Conservation (phyloP, 2,329 filamentous ascomycete genomes). For the Pezicula neosporulosa region DNA sequence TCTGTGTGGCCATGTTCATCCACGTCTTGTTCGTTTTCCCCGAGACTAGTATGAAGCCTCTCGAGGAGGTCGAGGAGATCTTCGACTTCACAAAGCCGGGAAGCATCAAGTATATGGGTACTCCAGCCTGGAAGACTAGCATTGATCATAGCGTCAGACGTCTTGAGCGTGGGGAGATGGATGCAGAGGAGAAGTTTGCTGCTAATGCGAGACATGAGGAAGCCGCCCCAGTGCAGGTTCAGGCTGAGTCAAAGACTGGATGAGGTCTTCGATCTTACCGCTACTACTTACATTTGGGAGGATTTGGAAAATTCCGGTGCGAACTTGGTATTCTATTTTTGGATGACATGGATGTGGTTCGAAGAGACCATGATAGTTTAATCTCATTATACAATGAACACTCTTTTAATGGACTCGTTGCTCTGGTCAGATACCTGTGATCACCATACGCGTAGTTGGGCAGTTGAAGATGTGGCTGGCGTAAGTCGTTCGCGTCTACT, state of each 20-base stretch:
- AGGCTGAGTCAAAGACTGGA: too few species aligned
- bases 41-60: conserved; percentile 51
- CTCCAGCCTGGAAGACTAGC: conserved; percentile 24
- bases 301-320: too few species aligned
- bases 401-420: too few species aligned
- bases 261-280: not conserved
- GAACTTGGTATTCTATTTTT: too few species aligned
- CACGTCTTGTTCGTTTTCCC: conserved; percentile 54
- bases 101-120: conserved; percentile 22
- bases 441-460: too few species aligned
- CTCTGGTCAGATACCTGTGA: too few species aligned
- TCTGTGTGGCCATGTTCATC: conserved; percentile 45
- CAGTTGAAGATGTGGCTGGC: too few species aligned
- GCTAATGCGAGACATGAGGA: conserved; percentile 6
- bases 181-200: conserved; percentile 23
- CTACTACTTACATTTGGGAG: too few species aligned
- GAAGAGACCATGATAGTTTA: too few species aligned
- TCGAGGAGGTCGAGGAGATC: conserved; percentile 49
- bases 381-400: too few species aligned
- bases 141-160: conserved; percentile 17
- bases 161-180: conserved; percentile 24
- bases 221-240: not conserved
- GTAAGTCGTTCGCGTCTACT: too few species aligned
- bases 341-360: too few species aligned
- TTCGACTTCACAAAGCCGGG: conserved; percentile 30